Base-by-base conservation (phyloP, 106 monocot genomes). In the Agapanthus africanus region DNA sequence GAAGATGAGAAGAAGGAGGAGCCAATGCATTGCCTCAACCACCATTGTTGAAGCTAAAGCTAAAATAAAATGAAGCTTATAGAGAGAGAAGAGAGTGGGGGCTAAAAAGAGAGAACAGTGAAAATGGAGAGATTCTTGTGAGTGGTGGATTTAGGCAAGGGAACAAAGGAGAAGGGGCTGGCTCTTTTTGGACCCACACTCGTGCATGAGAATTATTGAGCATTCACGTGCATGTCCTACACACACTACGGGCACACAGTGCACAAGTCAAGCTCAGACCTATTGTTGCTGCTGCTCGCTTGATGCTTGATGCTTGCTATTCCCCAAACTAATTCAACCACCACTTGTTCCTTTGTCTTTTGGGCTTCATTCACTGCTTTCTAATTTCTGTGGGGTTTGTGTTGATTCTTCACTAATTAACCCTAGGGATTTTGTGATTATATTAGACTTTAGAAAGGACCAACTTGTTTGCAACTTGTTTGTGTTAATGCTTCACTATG, bases 131-230 rank as follows among this genome's bases (percentile, higher is more conserved):
- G 73, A 73, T 74, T 73, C 74, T 51, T 36, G 30, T 54, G 11
- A 61, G 35, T 11, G 50, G 66, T 78, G 42, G 66, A 66, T 62
- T 79, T 68, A 16, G 69, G 73, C 61, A 63, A 63, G 73, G 32
- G 31, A 68, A 63, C 79, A 74, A 79, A 42, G 34, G 72, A 38
- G 59, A 67, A 72, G 51, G 26, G 79, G 79, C 68, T 73, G 68
- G 49, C 73, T 30, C 18, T 25, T 25, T n/a, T 68, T n/a, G 56
- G 65, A 67, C 59, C 47, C 49, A 67, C 38, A 37, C 9, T 6
- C n/a, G 18, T 60, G 78, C 37, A 63, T 67, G 67, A 18, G 61
- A 71, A 71, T 72, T 78, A 78, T 78, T 78, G 78, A 30, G 51
- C 39, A 14, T 63, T 79, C 68, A 73, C 73, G 63, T 56, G 79